Evolutionary conservation across 1,139 yeast species (phyloP).

Genomic region (Zygoascus hellenicus): DNA sequence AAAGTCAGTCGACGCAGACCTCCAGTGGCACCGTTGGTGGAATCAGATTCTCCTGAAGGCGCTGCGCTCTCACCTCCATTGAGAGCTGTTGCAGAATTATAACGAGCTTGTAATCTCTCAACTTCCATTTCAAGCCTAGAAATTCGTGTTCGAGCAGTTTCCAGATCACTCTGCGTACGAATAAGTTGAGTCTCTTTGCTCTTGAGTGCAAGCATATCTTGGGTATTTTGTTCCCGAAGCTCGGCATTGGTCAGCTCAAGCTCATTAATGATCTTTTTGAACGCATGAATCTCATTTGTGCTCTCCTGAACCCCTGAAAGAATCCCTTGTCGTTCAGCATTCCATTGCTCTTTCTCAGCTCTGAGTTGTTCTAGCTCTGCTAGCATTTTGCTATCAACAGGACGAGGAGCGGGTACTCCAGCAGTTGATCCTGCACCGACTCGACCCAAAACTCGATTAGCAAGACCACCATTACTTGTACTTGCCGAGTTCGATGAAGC

Average conservation of each 20-base stretch:
- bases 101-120: conserved; percentile 27
- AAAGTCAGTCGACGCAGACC: conserved; percentile 8
- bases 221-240: conserved; percentile 48
- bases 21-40: conserved; percentile 11
- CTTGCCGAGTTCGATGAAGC: neutral
- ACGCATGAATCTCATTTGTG: conserved; percentile 40
- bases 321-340: conserved; percentile 41
- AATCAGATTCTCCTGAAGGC: conserved; percentile 3
- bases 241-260: conserved; percentile 34
- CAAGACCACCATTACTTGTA: conserved; percentile 12
- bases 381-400: conserved; percentile 20
- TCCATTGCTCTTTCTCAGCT: conserved; percentile 47
- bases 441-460: conserved; percentile 15
- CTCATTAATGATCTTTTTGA: conserved; percentile 42
- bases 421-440: conserved; percentile 13
- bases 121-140: conserved; percentile 49
- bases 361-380: conserved; percentile 49
- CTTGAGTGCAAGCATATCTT: conserved; percentile 47
- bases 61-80: neutral
- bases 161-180: conserved; percentile 56
- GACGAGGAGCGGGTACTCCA: conserved; percentile 27
- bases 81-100: conserved; percentile 5
- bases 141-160: conserved; percentile 45
- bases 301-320: conserved; percentile 39
- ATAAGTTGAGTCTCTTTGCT: conserved; percentile 63